Base-by-base conservation (phyloP, 352 stramenopile species). In the Phytophthora fragariae region DNA sequence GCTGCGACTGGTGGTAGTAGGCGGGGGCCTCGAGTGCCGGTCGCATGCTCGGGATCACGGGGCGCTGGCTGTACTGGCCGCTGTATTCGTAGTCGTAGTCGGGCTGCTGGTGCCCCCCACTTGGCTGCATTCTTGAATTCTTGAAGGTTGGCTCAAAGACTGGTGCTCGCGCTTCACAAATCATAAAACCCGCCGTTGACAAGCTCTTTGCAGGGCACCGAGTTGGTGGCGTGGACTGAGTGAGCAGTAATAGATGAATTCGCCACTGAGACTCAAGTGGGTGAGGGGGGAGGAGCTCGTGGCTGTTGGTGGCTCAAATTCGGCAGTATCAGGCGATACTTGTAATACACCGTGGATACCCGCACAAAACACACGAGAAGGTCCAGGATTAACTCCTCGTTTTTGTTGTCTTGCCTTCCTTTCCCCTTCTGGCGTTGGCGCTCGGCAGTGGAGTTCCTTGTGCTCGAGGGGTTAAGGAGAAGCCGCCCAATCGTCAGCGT, bases 221-320 rank as follows among this genome's bases (percentile, higher is more conserved):
- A 37, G 21, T 31, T 35, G 5, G 52, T 21, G 14, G 7, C 52
- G 15, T 9, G 19, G 11, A 21, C 27, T 35, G 52, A 41, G 47
- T 73, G 62, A 72, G 68, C 54, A 81, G 70, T 78, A 76, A 73
- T 79, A 62, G 57, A 79, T 73, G 58, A 76, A 78, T 81, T 79
- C 53, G 27, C 70, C 62, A 81, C 65, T 81, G 74, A 81, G 65
- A 52, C 70, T 78, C 73, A 80, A 80, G 55, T 76, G 29, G 62
- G 35, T 46, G 47, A 44, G 59, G 27, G 41, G 58, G 62, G 53
- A 61, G 60, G 61, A 64, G 62, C 39, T 11, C 49, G 29, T 57
- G 46, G 70, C 24, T 77, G 68, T 6, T 52, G 68, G 56, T 75
- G 65, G 71, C 60, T 74, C 60, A 78, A 78, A 47, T 47, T 75